phyloP scores from a whole-genome alignment of 2,329 filamentous ascomycete species.

The Tolypocladium guangdongense region DNA sequence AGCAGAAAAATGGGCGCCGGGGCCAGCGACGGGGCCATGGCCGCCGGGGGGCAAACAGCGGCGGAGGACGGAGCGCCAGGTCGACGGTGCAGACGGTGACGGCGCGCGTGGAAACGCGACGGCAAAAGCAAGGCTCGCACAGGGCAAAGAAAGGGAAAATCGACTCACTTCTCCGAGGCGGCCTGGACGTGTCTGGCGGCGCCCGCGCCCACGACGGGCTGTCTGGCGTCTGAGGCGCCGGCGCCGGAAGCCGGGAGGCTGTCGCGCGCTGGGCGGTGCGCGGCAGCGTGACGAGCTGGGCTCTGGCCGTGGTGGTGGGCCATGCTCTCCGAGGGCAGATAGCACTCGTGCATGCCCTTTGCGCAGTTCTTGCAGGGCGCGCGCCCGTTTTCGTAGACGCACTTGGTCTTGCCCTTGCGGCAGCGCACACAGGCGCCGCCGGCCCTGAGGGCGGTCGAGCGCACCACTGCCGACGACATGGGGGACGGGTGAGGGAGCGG shows the following conservation, averaged over 20 bases:
- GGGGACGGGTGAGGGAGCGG: neutral
- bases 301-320: constrained; percentile 49
- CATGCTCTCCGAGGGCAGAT: constrained; percentile 49
- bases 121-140: neutral
- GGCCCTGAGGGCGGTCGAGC: constrained; percentile 48
- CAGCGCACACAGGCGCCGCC: constrained; percentile 52
- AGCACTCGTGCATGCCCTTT: constrained; percentile 54
- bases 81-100: neutral
- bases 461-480: constrained; percentile 39
- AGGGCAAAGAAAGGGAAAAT: constrained; percentile 2
- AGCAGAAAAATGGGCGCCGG: neutral
- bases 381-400: constrained; percentile 51
- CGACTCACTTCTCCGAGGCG: constrained; percentile 44
- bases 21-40: neutral
- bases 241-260: constrained; percentile 41
- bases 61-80: neutral
- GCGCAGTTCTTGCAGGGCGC: constrained; percentile 54
- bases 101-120: neutral
- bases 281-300: constrained; percentile 36
- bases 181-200: constrained; percentile 36
- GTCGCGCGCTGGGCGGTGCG: constrained; percentile 42
- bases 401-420: constrained; percentile 54
- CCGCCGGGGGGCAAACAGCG: neutral
- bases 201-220: constrained; percentile 28
- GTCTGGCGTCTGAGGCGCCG: constrained; percentile 33